phyloP scores from a whole-genome alignment of 495 filamentous ascomycete genomes.

The Aspergillus hancockii region DNA sequence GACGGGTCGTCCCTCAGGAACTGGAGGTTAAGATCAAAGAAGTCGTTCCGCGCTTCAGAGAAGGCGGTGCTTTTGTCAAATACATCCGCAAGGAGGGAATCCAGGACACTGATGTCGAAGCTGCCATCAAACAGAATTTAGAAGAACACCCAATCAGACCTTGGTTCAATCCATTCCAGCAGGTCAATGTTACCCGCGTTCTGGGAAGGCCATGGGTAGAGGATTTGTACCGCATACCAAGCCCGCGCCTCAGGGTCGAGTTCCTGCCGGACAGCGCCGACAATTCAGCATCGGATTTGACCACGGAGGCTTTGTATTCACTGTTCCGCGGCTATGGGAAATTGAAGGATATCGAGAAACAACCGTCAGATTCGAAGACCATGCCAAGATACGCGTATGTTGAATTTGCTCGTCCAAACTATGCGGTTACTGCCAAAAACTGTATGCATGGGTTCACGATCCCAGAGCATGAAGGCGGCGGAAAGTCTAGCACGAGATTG shows the following conservation, averaged over 20 bases:
- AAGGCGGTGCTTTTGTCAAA: conserved; percentile 93
- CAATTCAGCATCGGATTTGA: conserved; percentile 68
- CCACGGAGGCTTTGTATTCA: conserved; percentile 81
- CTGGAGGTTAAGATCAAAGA: conserved; percentile 71
- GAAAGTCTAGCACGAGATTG: conserved; percentile 70
- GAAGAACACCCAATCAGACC: conserved; percentile 73
- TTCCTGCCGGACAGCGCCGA: conserved; percentile 73
- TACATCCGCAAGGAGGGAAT: conserved; percentile 62
- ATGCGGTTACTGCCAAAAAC: conserved; percentile 84
- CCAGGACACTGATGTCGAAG: conserved; percentile 59
- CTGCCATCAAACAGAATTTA: conserved; percentile 54
- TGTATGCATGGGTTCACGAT: conserved; percentile 87
- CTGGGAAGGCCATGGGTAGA: conserved; percentile 91
- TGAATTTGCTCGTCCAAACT: conserved; percentile 68
- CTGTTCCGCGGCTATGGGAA: conserved; percentile 92
- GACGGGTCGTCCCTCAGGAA: conserved; percentile 57
- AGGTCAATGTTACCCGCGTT: conserved; percentile 68
- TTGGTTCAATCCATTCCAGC: conserved; percentile 84
- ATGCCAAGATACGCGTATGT: conserved; percentile 76
- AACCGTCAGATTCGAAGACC: conserved; percentile 81
- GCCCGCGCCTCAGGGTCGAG: conserved; percentile 72
- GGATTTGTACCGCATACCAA: conserved; percentile 84
- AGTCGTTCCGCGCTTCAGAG: conserved; percentile 78
- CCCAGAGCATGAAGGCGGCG: conserved; percentile 63
- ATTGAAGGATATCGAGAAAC: conserved; percentile 73